Base-by-base conservation (phyloP, 2,329 filamentous ascomycete genomes). In the Penicillium sp. region DNA sequence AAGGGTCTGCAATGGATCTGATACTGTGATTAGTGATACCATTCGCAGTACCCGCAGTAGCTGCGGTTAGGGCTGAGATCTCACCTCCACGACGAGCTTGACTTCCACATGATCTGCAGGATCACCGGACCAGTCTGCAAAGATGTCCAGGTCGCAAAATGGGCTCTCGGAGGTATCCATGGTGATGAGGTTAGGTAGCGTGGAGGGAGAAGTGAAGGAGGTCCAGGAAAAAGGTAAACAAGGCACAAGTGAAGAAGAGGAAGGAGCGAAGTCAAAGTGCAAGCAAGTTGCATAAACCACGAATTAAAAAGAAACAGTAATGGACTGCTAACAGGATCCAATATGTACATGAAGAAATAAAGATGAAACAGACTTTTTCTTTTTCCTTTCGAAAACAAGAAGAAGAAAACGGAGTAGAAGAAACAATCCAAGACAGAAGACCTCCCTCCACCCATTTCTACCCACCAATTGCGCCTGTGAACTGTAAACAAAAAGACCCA, bases 41-140 rank as follows among this genome's bases (percentile, higher is more conserved):
- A 19, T 39, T 3, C 37, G 19, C 16, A 10, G n/a, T 42, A 19
- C 33, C 23, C n/a, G 25, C 2, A 25, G 27, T 14, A 26, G 19
- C 25, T 45, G 11, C 19, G 27, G 27, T 33, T 46, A 37, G 48
- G 23, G 51, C 10, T 23, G 43, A 42, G 39, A 26, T 31, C 55
- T 59, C 68, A 75, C 73, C 58, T 75, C 71, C 9, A 75, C 46
- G 1, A 63, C 60, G 3, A 74, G 62, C 19, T 54, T 64, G 42
- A 73, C 47, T 23, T 64, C 57, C 19, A 71, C 66, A 27, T 67
- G 60, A 29, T 67, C 62, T 9, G 49, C 51, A 3, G 55, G 52
- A 29, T 66, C 59, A 3, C 72, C 73, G 50, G 62, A 63, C 73
- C 73, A 75, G 14, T 65, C 65, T 14, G 70, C 69, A 33, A 59